A percentile compares a stretch with the other conserved stretches of the same genome.
Evolutionary conservation across 805 yeast species (phyloP).

Genomic region (Candida berthetii): DNA sequence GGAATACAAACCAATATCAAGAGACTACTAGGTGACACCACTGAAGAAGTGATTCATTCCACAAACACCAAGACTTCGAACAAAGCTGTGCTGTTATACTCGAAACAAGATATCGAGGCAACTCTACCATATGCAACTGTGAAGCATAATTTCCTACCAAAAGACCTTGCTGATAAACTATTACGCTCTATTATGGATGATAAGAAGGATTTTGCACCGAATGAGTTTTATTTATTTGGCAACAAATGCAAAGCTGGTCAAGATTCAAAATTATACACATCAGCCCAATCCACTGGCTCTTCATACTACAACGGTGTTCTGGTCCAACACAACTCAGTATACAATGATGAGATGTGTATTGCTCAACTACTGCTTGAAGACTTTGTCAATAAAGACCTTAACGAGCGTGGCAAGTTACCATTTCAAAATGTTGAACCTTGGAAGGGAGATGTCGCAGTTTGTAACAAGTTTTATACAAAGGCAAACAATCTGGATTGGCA

Average conservation of each 20-base stretch:
- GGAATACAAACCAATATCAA: constrained; percentile 16
- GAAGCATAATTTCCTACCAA: constrained; percentile 46
- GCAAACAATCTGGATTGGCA: constrained; percentile 63
- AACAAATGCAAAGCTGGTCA: constrained; percentile 57
- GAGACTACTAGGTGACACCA: constrained; percentile 12
- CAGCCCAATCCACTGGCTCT: constrained; percentile 8
- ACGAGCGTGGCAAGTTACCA: constrained; percentile 23
- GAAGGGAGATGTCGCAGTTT: constrained; percentile 48
- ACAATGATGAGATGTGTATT: constrained; percentile 31
- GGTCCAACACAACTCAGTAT: constrained; percentile 22
- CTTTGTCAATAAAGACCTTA: constrained; percentile 29
- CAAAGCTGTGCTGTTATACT: constrained; percentile 34
- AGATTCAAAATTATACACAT: constrained; percentile 31
- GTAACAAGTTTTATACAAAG: constrained; percentile 47
- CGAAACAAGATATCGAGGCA: constrained; percentile 44
- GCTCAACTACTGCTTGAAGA: constrained; percentile 35
- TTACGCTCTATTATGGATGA: constrained; percentile 36
- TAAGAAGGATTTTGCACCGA: constrained; percentile 29
- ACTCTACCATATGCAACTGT: constrained; percentile 47
- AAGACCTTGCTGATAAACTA: constrained; percentile 38
- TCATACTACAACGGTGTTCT: constrained; percentile 38
- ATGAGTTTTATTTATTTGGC: constrained; percentile 57
- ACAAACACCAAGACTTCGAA: constrained; percentile 12
- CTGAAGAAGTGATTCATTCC: constrained; percentile 5
- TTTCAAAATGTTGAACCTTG: constrained; percentile 37